phyloP scores from a whole-genome alignment of 495 filamentous ascomycete species.

The Astrocystis sublimbata region DNA sequence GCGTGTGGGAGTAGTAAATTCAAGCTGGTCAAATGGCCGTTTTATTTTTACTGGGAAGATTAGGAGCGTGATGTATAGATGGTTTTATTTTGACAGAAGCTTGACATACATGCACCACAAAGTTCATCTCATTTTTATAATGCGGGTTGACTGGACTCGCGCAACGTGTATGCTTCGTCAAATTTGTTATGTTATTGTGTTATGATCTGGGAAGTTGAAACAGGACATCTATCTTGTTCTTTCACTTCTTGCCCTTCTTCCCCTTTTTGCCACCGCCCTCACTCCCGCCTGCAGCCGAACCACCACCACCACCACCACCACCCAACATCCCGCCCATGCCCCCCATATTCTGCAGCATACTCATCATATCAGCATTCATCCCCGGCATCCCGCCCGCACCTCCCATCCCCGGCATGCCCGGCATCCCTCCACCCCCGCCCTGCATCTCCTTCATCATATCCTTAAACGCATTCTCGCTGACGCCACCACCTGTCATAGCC shows the following conservation, averaged over 20 bases:
- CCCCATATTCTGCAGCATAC: constrained; percentile 40
- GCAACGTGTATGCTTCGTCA: not conserved
- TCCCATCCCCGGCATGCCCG: constrained; percentile 44
- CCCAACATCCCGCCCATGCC: too few relatives aligned
- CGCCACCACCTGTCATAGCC: constrained; percentile 87
- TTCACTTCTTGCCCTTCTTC: constrained; percentile 50
- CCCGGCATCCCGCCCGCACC: constrained; percentile 47
- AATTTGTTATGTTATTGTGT: not conserved
- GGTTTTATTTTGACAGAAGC: too few relatives aligned
- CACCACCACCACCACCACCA: constrained; percentile 27
- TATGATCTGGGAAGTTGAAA: not conserved
- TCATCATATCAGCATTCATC: constrained; percentile 45
- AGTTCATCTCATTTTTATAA: too few relatives aligned
- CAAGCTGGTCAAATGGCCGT: not conserved
- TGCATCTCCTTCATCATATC: constrained; percentile 98
- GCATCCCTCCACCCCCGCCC: constrained; percentile 48
- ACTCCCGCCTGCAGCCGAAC: constrained; percentile 26
- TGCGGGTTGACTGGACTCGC: not conserved
- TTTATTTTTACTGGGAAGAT: not conserved
- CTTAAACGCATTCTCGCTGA: constrained; percentile 94
- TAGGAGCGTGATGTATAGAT: not conserved
- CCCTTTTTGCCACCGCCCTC: constrained; percentile 39
- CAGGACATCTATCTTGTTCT: not conserved
- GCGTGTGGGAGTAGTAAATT: constrained; percentile 2
- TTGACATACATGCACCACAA: too few relatives aligned